Evolutionary conservation across 2,329 filamentous ascomycete genomes (phyloP).

Genomic region (Nigrograna mackinnonii): DNA sequence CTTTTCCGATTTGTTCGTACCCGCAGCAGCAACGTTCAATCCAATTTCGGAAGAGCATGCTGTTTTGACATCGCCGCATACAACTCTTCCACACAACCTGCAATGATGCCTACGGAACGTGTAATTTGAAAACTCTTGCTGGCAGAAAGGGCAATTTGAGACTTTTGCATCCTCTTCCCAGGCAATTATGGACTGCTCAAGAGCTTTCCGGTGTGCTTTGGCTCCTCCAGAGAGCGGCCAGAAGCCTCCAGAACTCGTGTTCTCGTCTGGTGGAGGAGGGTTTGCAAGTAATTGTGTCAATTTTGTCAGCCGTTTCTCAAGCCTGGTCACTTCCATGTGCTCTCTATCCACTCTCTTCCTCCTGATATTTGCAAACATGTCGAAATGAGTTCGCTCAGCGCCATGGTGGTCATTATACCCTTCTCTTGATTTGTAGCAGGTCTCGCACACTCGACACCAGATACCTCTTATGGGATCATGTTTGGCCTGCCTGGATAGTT

Average conservation of each 20-base stretch:
- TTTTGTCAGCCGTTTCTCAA: slow-evolving; percentile 91
- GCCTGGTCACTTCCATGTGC: slow-evolving; percentile 81
- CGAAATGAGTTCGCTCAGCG: slow-evolving; percentile 70
- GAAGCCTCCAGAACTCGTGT: slow-evolving; percentile 51
- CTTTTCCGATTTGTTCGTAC: slow-evolving; percentile 44
- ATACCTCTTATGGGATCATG: slow-evolving; percentile 89
- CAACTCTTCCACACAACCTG: slow-evolving; percentile 87
- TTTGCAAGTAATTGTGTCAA: slow-evolving; percentile 82
- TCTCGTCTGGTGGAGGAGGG: slow-evolving; percentile 67
- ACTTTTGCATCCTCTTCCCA: slow-evolving; percentile 94
- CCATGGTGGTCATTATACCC: slow-evolving; percentile 91
- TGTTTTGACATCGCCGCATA: slow-evolving; percentile 86
- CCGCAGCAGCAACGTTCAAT: slow-evolving; percentile 70
- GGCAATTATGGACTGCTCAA: slow-evolving; percentile 90
- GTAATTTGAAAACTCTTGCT: slow-evolving; percentile 93
- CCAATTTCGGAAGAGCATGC: slow-evolving; percentile 83
- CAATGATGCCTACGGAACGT: slow-evolving; percentile 94
- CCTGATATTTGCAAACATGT: slow-evolving; percentile 71
- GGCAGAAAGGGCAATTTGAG: slow-evolving; percentile 84
- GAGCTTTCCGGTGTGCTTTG: slow-evolving; percentile 73
- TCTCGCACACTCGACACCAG: slow-evolving; percentile 96
- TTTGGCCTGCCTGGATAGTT: slow-evolving; percentile 82
- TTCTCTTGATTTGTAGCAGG: slow-evolving; percentile 96
- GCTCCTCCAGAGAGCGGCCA: slow-evolving; percentile 60
- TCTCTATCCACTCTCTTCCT: slow-evolving; percentile 80